Base-by-base conservation (phyloP, 2,329 filamentous ascomycete species). In the Leptographium galeiforme region DNA sequence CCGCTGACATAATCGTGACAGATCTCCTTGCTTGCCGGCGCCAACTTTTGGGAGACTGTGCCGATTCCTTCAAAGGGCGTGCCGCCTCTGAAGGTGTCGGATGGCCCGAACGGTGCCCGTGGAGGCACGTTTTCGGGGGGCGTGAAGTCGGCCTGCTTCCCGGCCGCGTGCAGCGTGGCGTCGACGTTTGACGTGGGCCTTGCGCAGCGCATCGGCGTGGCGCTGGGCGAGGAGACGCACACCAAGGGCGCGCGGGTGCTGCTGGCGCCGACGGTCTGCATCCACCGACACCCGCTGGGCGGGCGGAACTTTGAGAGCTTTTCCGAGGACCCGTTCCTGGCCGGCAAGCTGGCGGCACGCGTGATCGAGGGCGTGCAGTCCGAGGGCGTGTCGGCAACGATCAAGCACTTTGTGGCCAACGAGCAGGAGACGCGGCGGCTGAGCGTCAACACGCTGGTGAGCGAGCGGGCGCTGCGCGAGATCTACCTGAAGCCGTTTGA, bases 291-390 rank as follows among this genome's bases (percentile, higher is more conserved):
- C 50, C 88, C 88, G 0, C 74, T 93, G 0, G 87, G 87, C 25
- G 88, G 88, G 16, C 78, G 88, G 56, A 89, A 89, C 58, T 94
- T 93, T 60, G 88, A 94, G 67, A 89, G 86, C 0, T 93, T 89
- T 64, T 88, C 85, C 0, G 88, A 93, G 66, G 88, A 93, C 59
- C 87, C 87, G 0, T 76, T 84, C 12, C 74, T 94, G 6, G 87
- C 85, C 0, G 86, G 86, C 38, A 85, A 82, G 56, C 70, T 89
- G 57, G 84, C 85, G 12, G 78, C 83, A 1, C 76, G 84, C 54
- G 86, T 86, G 57, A 82, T 87, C 62, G 79, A 78, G 46, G 85
- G 85, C 10, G 71, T 87, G 52, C 87, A 93, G 63, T 81, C 82
- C 18, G 82, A 81, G 56, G 83, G 84, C 1, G 77, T 93, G 39